Base-by-base conservation (phyloP, 352 stramenopile species). In the Phytophthora palmivora region DNA sequence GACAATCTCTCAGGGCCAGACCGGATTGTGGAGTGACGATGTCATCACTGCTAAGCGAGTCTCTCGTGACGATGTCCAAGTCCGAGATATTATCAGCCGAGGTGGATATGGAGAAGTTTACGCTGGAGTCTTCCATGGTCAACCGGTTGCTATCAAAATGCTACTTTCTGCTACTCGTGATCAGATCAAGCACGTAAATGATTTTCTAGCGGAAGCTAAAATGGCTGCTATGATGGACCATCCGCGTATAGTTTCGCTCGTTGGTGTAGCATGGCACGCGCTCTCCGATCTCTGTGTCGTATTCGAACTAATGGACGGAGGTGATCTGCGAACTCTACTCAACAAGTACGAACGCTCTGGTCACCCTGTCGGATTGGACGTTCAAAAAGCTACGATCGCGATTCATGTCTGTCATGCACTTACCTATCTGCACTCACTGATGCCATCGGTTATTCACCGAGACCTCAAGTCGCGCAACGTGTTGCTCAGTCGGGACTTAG, bases 291-390 rank as follows among this genome's bases (percentile, higher is more conserved):
- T 81, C 2, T 64, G 61, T 12, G 65, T 81, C 16, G 39, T 84
- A 4, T 70, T 70, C 16, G 71, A 84, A 53, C 79, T 57, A 60
- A 70, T 84, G 64, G 50, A 73, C 18, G 74, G 71, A 19, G 74
- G 74, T n/a, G 68, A 84, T 37, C 50, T 84, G 38, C 60, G 67
- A 6, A 61, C 41, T 3, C 41, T 81, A 19, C 53, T 84, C 2
- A 28, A 61, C 33, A 56, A 53, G 18, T 75, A 65, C 26, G 48
- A 73, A 19, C 32, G 24, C 4, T 37, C 21, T 1, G 30, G 47
- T 24, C 45, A 34, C 15, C 59, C 41, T 0, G n/a, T 34, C 4
- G 63, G 68, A 6, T 52, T 74, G 14, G 63, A 74, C 24, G 4
- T 16, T 6, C 60, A 67, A 21, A 71, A 78, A 39, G 24, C 50